These are phyloP conservation scores for Primulina huaijiensis DNA, from an alignment of 257 asterid genomes.

Conservation along the genomic window DNA sequence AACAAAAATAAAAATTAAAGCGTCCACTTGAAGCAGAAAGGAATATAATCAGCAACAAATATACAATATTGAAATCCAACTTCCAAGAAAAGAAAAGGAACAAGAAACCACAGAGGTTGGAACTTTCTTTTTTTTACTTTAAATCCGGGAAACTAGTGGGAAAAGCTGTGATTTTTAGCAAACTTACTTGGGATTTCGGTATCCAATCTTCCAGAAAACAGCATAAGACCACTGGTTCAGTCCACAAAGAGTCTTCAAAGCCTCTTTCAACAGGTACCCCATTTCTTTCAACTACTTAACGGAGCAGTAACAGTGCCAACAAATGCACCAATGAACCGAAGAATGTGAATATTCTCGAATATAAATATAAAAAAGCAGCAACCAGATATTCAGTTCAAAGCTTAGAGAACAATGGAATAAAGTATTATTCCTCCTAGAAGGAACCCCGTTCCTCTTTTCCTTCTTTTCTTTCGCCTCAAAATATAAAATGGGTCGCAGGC, in stretches of 20 bases:
- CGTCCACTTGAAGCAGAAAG: slow-evolving; percentile 13
- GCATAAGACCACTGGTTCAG: slow-evolving; percentile 95
- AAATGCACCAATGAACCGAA: slow-evolving; percentile 32
- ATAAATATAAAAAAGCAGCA: slow-evolving; percentile 17
- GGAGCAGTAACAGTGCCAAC: slow-evolving; percentile 23
- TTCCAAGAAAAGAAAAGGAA: no score
- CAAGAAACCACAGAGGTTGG: no score
- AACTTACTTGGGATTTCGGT: slow-evolving; percentile 87
- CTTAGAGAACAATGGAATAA: slow-evolving; percentile 27
- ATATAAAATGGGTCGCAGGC: slow-evolving; percentile 6
- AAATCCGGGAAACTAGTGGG: neutral
- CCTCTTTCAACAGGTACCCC: slow-evolving; percentile 95
- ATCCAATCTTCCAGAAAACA: slow-evolving; percentile 92
- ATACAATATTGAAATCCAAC: neutral
- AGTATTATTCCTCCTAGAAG: slow-evolving; percentile 29
- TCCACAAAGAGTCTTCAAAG: slow-evolving; percentile 93
- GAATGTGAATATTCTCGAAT: slow-evolving; percentile 24
- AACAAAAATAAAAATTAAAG: slow-evolving; percentile 7
- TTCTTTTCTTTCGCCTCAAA: slow-evolving; percentile 11
- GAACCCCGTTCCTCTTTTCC: slow-evolving; percentile 16
- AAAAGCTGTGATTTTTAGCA: slow-evolving; percentile 7
- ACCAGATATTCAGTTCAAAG: slow-evolving; percentile 22
- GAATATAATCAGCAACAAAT: slow-evolving; percentile 4
- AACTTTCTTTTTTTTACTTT: neutral
- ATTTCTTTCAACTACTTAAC: slow-evolving; percentile 32